Evolutionary conservation across 2,329 filamentous ascomycete species (phyloP).

Genomic region (Cercospora sp.): DNA sequence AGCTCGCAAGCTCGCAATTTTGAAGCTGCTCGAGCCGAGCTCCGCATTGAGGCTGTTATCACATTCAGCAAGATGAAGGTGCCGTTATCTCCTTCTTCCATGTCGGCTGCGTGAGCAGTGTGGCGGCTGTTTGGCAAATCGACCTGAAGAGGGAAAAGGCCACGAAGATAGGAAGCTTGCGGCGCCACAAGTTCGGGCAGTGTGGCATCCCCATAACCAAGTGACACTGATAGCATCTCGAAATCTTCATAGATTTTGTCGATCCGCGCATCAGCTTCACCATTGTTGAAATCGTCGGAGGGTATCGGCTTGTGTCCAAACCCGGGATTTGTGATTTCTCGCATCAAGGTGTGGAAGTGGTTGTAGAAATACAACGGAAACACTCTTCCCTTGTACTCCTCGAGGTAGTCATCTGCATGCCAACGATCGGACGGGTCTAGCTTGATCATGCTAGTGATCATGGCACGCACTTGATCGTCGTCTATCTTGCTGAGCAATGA

Average conservation of each 20-base stretch:
- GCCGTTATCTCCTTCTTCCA: slow-evolving; percentile 74
- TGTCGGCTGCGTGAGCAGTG: slow-evolving; percentile 60
- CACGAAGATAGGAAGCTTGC: slow-evolving; percentile 48
- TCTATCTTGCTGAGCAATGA: slow-evolving; percentile 82
- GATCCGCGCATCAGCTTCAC: slow-evolving; percentile 90
- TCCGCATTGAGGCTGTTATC: slow-evolving; percentile 83
- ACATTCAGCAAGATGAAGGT: slow-evolving; percentile 89
- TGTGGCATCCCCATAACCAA: slow-evolving; percentile 67
- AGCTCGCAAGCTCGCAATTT: slow-evolving; percentile 88
- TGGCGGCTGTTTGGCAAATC: slow-evolving; percentile 85
- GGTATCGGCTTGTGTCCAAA: slow-evolving; percentile 73
- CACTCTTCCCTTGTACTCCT: slow-evolving; percentile 87
- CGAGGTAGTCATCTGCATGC: slow-evolving; percentile 88
- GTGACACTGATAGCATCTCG: slow-evolving; percentile 94
- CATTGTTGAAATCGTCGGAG: slow-evolving; percentile 68
- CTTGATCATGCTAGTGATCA: slow-evolving; percentile 96
- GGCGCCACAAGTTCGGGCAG: slow-evolving; percentile 35
- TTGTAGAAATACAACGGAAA: slow-evolving; percentile 98
- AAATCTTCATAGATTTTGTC: slow-evolving; percentile 92
- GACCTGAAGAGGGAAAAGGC: slow-evolving; percentile 76
- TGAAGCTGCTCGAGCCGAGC: slow-evolving; percentile 84
- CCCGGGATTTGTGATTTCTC: slow-evolving; percentile 85
- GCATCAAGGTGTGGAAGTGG: slow-evolving; percentile 97
- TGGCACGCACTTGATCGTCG: slow-evolving; percentile 79
- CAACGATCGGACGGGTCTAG: slow-evolving; percentile 89